Evolutionary conservation across 2,329 filamentous ascomycete genomes (phyloP).

Genomic region (Aspergillus novofumigatus): DNA sequence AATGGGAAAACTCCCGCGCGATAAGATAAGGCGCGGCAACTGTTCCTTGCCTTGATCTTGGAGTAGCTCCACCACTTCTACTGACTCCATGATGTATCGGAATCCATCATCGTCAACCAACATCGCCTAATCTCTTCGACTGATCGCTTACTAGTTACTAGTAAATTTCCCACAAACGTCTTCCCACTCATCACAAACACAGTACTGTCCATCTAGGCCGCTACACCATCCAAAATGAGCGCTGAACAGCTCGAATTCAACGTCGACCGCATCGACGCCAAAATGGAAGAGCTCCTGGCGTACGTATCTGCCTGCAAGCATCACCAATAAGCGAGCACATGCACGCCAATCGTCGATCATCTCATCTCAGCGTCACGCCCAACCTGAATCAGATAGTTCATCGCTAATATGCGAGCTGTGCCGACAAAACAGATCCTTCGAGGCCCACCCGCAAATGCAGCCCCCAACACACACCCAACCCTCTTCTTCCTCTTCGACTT

Average conservation of each 20-base stretch:
- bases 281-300: slow-evolving; percentile 26
- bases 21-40: not conserved
- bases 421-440: slow-evolving; percentile 21
- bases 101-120: not conserved
- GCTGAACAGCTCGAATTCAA: slow-evolving; percentile 11
- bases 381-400: no score
- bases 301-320: slow-evolving; percentile 9
- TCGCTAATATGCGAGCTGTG: not conserved
- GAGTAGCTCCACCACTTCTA: not conserved
- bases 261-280: slow-evolving; percentile 14
- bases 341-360: no score
- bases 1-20: not conserved
- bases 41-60: no score
- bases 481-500: slow-evolving; percentile 60
- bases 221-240: slow-evolving; percentile 9
- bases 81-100: not conserved
- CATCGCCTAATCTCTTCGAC: not conserved
- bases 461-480: slow-evolving; percentile 27
- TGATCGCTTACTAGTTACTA: not conserved
- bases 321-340: not conserved
- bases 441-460: slow-evolving; percentile 30
- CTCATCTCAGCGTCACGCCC: no score
- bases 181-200: not conserved
- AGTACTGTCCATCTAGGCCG: not conserved
- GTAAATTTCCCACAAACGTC: not conserved